A percentile compares a stretch with the other conserved stretches of the same genome.
Evolutionary conservation across 805 yeast species (phyloP).

Genomic region (Saccharomycopsis capsularis): DNA sequence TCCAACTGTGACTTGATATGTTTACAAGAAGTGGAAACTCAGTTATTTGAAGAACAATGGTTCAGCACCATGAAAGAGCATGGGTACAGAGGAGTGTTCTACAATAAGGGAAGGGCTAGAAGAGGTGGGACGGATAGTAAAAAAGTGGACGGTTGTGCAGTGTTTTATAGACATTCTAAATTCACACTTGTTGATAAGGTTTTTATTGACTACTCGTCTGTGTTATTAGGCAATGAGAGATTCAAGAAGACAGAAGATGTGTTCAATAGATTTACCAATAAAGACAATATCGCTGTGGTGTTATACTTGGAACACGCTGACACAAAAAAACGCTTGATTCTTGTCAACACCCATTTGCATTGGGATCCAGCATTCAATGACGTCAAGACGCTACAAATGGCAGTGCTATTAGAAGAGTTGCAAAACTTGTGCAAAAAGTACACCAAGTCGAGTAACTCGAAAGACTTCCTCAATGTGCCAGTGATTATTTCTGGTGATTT

Average conservation of each 20-base stretch:
- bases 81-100: constrained; percentile 79
- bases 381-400: constrained; percentile 93
- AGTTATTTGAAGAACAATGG: constrained; percentile 83
- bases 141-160: constrained; percentile 98
- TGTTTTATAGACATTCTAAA: constrained; percentile 65
- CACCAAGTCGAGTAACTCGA: constrained; percentile 29
- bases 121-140: constrained; percentile 71
- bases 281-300: constrained; percentile 85
- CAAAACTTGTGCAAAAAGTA: constrained; percentile 54
- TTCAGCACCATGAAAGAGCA: constrained; percentile 58
- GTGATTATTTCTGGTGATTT: constrained; percentile 90
- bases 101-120: constrained; percentile 85
- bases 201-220: constrained; percentile 74
- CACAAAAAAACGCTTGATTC: constrained; percentile 63
- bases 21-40: constrained; percentile 91
- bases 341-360: constrained; percentile 90
- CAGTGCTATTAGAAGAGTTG: constrained; percentile 82
- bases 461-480: constrained; percentile 60
- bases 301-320: constrained; percentile 64
- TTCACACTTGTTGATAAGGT: constrained; percentile 67
- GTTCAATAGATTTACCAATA: constrained; percentile 91
- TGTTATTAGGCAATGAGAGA: constrained; percentile 74
- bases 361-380: constrained; percentile 98
- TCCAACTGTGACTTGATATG: constrained; percentile 74
- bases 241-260: constrained; percentile 91